Conservation (phyloP, 345 rosid species). For the Microthlaspi erraticum region DNA sequence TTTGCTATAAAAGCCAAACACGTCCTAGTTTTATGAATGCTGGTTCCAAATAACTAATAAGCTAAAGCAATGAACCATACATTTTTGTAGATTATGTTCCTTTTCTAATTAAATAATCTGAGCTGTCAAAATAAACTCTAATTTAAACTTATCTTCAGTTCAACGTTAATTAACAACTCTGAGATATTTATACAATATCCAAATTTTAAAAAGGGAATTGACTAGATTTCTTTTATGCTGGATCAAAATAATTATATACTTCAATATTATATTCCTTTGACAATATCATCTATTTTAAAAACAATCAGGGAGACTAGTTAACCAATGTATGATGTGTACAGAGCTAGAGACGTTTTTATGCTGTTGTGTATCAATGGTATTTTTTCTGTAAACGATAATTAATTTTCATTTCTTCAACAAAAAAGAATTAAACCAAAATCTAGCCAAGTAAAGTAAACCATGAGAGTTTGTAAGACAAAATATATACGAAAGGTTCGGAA, state of each 20-base stretch:
- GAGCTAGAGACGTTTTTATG: too few relatives aligned
- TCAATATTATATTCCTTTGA: too few relatives aligned
- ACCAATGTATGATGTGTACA: too few relatives aligned
- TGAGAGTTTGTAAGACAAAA: too few relatives aligned
- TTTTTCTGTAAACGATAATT: too few relatives aligned
- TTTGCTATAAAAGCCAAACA: conserved; percentile 34
- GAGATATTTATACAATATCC: neutral
- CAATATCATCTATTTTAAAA: too few relatives aligned
- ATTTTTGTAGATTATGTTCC: conserved; percentile 24
- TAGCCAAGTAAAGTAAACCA: too few relatives aligned
- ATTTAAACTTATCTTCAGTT: conserved; percentile 27
- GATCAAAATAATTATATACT: neutral
- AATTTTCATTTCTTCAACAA: too few relatives aligned
- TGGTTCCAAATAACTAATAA: conserved; percentile 28
- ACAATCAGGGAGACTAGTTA: too few relatives aligned
- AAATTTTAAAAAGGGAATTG: neutral
- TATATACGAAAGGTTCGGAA: too few relatives aligned
- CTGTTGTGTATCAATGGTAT: too few relatives aligned
- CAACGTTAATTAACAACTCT: neutral
- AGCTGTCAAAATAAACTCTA: conserved; percentile 7
- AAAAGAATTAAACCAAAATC: too few relatives aligned
- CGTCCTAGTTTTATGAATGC: conserved; percentile 35
- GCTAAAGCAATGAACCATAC: conserved; percentile 36
- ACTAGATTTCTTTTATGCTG: conserved; percentile 4
- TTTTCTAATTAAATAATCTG: conserved; percentile 10